Conservation (phyloP, 2,329 filamentous ascomycete species). For the Xylaria sp. region DNA sequence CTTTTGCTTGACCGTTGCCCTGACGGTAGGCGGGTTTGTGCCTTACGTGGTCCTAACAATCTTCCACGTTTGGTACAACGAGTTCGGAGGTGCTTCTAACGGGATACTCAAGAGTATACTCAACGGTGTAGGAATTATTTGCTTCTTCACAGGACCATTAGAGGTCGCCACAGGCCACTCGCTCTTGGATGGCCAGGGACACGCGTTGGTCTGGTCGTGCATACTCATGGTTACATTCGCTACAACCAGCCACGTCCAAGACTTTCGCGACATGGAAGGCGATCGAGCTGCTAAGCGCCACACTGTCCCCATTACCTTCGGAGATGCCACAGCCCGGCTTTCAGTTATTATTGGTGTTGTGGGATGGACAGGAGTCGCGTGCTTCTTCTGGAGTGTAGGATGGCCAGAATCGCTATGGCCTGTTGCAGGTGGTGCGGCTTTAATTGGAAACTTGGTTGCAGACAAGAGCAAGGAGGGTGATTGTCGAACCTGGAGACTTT, state of each 20-base stretch:
- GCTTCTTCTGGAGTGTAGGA: background rate
- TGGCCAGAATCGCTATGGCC: background rate
- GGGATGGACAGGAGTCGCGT: constrained; percentile 1
- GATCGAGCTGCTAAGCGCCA: constrained; percentile 6
- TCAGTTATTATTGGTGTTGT: background rate
- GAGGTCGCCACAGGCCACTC: constrained; percentile 11
- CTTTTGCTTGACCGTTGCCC: background rate
- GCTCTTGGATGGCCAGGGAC: background rate
- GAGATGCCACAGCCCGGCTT: constrained; percentile 1
- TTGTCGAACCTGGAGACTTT: constrained; percentile 1
- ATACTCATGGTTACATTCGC: constrained; percentile 4
- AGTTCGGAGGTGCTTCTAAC: constrained; percentile 4
- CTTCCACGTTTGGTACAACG: constrained; percentile 16
- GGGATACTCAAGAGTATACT: constrained; percentile 12
- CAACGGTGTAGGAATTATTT: constrained; percentile 10
- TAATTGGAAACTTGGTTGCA: background rate
- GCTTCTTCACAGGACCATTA: constrained; percentile 9
- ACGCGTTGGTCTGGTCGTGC: constrained; percentile 1
- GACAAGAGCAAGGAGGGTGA: background rate
- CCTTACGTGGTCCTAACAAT: constrained; percentile 6
- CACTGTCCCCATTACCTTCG: constrained; percentile 12
- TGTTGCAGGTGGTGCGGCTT: background rate
- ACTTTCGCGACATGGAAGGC: constrained; percentile 17
- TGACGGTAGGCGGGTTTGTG: background rate
- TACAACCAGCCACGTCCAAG: constrained; percentile 13